A percentile compares a stretch with the other conserved stretches of the same genome.
Conservation (phyloP, 495 filamentous ascomycete species). For the Podospora fimiseda region DNA sequence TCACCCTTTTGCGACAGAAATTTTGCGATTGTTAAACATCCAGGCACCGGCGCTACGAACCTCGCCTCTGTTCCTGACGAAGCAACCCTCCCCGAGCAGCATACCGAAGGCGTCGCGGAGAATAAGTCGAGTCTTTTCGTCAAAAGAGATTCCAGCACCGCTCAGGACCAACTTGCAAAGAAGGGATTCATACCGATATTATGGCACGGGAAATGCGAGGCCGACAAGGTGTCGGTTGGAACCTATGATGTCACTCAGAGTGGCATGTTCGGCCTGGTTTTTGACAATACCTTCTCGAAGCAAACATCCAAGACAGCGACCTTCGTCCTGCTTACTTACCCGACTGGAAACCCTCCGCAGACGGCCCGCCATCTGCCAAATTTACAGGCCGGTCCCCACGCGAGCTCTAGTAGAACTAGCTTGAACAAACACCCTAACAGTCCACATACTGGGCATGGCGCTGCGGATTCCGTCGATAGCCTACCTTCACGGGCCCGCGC, state of each 20-base stretch:
- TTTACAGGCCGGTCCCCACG: slow-evolving; percentile 37
- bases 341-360: slow-evolving; percentile 74
- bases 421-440: slow-evolving; percentile 34
- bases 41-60: slow-evolving; percentile 57
- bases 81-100: slow-evolving; percentile 34
- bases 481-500: slow-evolving; percentile 32
- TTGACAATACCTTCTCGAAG: slow-evolving; percentile 98
- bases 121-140: slow-evolving; percentile 33
- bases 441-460: slow-evolving; percentile 29
- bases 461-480: slow-evolving; percentile 50
- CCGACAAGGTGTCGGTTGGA: slow-evolving; percentile 90
- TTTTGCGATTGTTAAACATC: slow-evolving; percentile 96
- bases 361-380: slow-evolving; percentile 63
- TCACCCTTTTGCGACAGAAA: slow-evolving; percentile 47
- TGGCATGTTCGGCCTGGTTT: slow-evolving; percentile 93
- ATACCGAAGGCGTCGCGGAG: slow-evolving; percentile 38
- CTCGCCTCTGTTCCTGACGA: slow-evolving; percentile 47
- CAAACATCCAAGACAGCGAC: slow-evolving; percentile 90
- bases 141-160: slow-evolving; percentile 51
- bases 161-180: slow-evolving; percentile 72
- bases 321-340: slow-evolving; percentile 89
- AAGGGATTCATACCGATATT: slow-evolving; percentile 81
- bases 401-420: slow-evolving; percentile 45
- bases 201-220: slow-evolving; percentile 92
- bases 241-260: slow-evolving; percentile 78